phyloP scores from a whole-genome alignment of 352 stramenopile species.

The Phytopythium ostracodes region DNA sequence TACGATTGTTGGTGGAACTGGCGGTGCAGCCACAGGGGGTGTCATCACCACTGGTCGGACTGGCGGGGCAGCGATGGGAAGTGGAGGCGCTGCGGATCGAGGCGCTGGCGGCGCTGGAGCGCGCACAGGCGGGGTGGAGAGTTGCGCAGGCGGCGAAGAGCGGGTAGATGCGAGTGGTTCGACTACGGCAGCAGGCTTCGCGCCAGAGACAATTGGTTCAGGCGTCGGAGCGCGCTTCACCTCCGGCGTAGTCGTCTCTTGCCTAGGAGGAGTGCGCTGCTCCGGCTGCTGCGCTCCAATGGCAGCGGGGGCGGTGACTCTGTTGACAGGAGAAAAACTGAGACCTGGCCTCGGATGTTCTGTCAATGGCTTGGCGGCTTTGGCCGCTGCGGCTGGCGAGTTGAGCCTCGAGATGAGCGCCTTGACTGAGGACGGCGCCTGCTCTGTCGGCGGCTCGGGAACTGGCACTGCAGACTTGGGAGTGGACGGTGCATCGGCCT shows the following conservation, averaged over 20 bases:
- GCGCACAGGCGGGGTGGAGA: background rate
- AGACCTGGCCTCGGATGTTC: background rate
- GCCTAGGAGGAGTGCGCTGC: background rate
- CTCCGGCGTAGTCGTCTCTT: background rate
- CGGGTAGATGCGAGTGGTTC: background rate
- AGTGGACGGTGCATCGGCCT: background rate
- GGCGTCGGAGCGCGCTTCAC: background rate
- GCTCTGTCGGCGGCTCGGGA: background rate
- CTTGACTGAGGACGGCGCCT: background rate
- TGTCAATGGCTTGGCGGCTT: background rate
- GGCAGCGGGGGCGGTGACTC: background rate
- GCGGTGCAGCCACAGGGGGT: background rate
- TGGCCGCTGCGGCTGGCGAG: background rate
- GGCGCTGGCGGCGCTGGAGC: background rate
- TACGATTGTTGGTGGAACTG: background rate
- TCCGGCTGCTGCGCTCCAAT: background rate
- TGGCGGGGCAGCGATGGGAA: background rate
- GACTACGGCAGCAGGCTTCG: background rate
- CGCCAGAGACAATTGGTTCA: background rate
- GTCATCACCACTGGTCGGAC: background rate
- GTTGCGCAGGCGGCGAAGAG: too few species aligned
- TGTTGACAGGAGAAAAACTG: background rate
- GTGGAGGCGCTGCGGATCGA: background rate
- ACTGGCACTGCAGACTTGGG: background rate
- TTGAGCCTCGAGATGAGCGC: slow-evolving; percentile 9